A percentile compares a stretch with the other conserved stretches of the same genome.
phyloP scores from a whole-genome alignment of 768 basidiomycete genomes.

The Leucocoprinus leucothites region DNA sequence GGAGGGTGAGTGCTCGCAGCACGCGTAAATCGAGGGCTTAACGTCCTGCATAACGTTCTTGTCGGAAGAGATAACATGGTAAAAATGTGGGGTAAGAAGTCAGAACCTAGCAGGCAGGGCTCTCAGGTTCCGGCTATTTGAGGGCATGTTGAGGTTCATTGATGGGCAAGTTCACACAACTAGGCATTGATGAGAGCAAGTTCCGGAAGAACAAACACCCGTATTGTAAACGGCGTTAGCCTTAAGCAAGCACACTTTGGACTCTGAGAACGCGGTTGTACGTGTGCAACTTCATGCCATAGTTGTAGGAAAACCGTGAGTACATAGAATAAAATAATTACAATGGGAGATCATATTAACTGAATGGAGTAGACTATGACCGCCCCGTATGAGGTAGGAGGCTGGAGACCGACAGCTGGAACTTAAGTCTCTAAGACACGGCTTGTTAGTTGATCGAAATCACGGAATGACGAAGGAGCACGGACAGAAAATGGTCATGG shows the following conservation, averaged over 20 bases:
- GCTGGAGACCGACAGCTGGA: no score
- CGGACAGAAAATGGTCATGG: background rate
- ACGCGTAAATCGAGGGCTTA: constrained; percentile 23
- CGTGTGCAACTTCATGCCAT: no score
- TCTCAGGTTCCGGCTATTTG: constrained; percentile 1
- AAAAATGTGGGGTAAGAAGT: constrained; percentile 12
- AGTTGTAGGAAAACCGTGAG: background rate
- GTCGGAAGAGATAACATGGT: constrained; percentile 17
- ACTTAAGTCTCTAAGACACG: background rate
- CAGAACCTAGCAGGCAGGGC: background rate
- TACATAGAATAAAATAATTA: constrained; percentile 1
- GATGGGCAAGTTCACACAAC: constrained; percentile 8
- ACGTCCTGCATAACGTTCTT: background rate
- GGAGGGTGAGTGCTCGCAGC: constrained; percentile 38
- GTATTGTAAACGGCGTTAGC: background rate
- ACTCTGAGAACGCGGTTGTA: no score
- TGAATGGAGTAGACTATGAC: no score
- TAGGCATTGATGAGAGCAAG: background rate
- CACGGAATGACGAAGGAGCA: background rate
- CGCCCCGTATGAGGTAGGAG: no score
- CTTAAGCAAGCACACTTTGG: no score
- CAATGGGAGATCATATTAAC: background rate
- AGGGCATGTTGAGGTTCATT: background rate
- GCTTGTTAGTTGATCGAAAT: background rate
- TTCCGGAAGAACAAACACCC: constrained; percentile 10